Evolutionary conservation across 257 asterid species (phyloP).

Genomic region (Solanum lycopersicoides): DNA sequence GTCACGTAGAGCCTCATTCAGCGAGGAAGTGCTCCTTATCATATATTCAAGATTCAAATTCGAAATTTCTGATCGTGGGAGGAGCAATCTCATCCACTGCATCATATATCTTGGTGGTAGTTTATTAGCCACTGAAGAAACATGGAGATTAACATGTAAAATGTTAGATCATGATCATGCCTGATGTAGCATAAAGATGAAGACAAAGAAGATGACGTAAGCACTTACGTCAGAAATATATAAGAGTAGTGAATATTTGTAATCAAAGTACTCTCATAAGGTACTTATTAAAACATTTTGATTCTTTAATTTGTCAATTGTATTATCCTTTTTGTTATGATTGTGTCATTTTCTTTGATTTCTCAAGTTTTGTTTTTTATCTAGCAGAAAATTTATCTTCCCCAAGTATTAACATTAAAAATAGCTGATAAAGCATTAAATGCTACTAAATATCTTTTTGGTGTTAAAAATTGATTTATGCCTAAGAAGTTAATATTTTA

Average conservation of each 20-base stretch:
- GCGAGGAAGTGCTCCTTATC: not conserved
- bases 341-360: not conserved
- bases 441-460: not conserved
- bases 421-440: not conserved
- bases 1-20: not conserved
- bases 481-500: no score
- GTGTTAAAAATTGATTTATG: not conserved
- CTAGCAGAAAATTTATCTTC: not conserved
- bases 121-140: no score
- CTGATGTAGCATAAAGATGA: no score
- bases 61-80: not conserved
- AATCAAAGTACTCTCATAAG: not conserved
- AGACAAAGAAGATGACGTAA: no score
- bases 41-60: not conserved
- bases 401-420: not conserved
- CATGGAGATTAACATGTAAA: no score
- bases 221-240: no score
- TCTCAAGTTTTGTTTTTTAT: not conserved
- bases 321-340: not conserved
- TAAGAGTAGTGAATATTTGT: not conserved
- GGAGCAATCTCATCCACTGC: fast-evolving
- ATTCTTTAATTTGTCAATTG: not conserved
- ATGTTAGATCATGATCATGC: no score
- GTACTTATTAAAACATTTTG: not conserved
- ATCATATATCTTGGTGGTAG: no score